Evolutionary conservation across 805 yeast species (phyloP).

Genomic region (Clavispora vitiphila): DNA sequence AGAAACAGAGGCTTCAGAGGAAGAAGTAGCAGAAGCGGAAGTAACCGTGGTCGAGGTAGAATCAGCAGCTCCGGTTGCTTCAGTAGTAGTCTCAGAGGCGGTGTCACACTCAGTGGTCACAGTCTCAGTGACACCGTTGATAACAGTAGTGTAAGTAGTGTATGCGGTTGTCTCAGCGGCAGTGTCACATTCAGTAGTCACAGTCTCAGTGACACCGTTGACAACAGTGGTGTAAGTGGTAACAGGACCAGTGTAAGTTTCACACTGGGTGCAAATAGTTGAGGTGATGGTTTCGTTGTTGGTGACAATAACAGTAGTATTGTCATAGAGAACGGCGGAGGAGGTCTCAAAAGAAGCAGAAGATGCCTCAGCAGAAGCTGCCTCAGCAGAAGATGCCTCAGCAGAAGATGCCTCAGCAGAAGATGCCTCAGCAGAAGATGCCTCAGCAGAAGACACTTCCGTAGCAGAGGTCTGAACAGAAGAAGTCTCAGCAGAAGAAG

Average conservation of each 20-base stretch:
- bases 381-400: neutral
- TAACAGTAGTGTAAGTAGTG: constrained; percentile 1
- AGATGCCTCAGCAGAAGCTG: neutral
- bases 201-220: constrained; percentile 4
- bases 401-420: neutral
- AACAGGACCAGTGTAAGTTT: constrained; percentile 6
- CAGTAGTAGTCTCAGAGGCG: neutral
- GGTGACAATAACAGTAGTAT: constrained; percentile 5
- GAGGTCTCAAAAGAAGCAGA: too few relatives aligned
- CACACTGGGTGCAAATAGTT: constrained; percentile 11
- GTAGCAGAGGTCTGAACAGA: neutral
- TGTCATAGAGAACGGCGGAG: neutral
- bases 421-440: constrained; percentile 1
- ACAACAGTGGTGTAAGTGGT: constrained; percentile 10
- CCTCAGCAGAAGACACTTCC: constrained; percentile 1
- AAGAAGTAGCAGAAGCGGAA: neutral
- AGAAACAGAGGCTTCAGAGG: neutral
- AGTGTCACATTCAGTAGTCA: constrained; percentile 3
- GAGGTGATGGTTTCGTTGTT: constrained; percentile 6
- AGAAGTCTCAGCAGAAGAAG: neutral
- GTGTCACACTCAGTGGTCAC: constrained; percentile 1
- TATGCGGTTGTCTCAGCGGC: neutral
- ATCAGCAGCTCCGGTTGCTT: neutral
- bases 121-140: neutral
- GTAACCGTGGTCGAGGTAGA: neutral